Conservation (phyloP, 345 rosid species). For the Turnera subulata region DNA sequence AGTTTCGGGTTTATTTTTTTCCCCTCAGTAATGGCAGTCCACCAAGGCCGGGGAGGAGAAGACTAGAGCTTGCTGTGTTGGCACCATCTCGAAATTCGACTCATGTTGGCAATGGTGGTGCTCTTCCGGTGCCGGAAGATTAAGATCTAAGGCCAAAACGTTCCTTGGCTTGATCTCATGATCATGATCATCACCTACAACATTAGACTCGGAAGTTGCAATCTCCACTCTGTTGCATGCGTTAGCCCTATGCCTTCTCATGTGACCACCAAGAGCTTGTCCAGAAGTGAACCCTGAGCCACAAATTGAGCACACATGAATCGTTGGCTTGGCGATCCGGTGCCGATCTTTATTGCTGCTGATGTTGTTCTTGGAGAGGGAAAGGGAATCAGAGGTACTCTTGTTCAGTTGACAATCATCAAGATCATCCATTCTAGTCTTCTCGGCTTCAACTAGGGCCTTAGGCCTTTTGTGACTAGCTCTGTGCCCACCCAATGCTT, state of each 20-base stretch:
- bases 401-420: constrained; percentile 12
- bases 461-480: constrained; percentile 92
- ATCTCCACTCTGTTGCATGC: constrained; percentile 12
- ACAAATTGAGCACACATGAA: constrained; percentile 93
- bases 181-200: background rate
- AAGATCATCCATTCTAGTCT: constrained; percentile 8
- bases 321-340: constrained; percentile 26
- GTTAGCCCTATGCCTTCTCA: constrained; percentile 80
- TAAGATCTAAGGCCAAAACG: constrained; percentile 71
- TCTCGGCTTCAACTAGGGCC: constrained; percentile 21
- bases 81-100: constrained; percentile 54
- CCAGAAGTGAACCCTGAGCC: constrained; percentile 90
- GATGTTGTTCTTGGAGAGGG: constrained; percentile 41
- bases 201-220: background rate
- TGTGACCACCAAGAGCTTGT: constrained; percentile 98
- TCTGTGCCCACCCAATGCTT: constrained; percentile 95
- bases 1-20: background rate
- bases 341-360: too few species aligned
- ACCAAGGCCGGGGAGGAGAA: constrained; percentile 72
- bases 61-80: constrained; percentile 41
- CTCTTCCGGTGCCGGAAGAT: constrained; percentile 91
- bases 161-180: constrained; percentile 38
- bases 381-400: constrained; percentile 18
- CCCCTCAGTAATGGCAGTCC: constrained; percentile 74
- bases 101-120: constrained; percentile 38